Evolutionary conservation across 768 basidiomycete genomes (phyloP), one percentile per base, ranked within the genome.

Genomic region (Russula ochroleuca): DNA sequence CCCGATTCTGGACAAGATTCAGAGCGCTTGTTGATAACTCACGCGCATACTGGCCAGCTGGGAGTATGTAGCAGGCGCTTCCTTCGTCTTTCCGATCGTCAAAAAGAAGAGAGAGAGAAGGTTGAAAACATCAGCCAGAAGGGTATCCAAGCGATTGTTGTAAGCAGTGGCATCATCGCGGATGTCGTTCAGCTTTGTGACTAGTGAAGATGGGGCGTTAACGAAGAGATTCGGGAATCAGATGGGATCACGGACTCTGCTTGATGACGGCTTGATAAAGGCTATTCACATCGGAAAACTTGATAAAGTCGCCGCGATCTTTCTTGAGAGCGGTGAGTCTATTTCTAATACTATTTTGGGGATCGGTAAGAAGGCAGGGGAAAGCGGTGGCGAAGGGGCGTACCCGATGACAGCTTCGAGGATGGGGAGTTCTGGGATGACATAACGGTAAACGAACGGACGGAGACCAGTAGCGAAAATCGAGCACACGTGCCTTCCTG

Each of bases 31-130:
- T 23, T 47, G 23, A 35, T 11, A 25, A 87, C 94, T 83, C 71
- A 98, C 94, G 76, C 90, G 79, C 88, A 99, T 97, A 64, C 89
- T 94, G 43, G 94, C 93, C 67, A 98, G 86, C 71, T 98, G 97
- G 67, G 92, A 93, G 75, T 97, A 99, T 0, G 90, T 93, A 28
- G 95, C 96, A 0, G 96, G 95, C 11, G 88, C 88, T 74, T 98
- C 95, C 68, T 87, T 85, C 45, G 92, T 94, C 78, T 94, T 95
- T 48, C 97, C 97, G 66, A 99, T 94, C 41, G 95, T 97, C 70
- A 99, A 86, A 80, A 94, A 99, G 82, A 97, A 98, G 68, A 99
- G 83, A 15, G 94, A 96, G 49, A 99, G 83, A 54, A 99, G 82
- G 71, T 85, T 88, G 78, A 98, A 98, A 41, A 98, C 96, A 76